Evolutionary conservation across 805 yeast species (phyloP).

Genomic region (Candida ulmi): DNA sequence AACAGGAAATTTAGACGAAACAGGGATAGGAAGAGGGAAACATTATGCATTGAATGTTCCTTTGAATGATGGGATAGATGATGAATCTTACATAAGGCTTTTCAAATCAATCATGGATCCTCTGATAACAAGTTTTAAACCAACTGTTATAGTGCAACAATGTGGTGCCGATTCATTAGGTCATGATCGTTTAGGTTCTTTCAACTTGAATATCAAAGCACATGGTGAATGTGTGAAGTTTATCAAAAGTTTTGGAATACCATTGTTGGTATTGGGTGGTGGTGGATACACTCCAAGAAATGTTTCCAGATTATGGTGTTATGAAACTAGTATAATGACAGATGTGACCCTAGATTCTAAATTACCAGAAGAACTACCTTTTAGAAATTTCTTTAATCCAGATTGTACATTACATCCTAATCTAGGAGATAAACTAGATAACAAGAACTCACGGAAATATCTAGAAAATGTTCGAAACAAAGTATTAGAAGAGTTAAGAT

Average conservation of each 20-base stretch:
- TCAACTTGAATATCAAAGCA: constrained; percentile 85
- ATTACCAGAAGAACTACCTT: constrained; percentile 50
- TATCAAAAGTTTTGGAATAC: constrained; percentile 83
- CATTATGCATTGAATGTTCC: constrained; percentile 90
- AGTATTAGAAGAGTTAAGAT: constrained; percentile 75
- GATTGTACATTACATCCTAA: constrained; percentile 86
- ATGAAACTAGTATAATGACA: constrained; percentile 78
- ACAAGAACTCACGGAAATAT: constrained; percentile 77
- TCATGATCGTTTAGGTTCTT: constrained; percentile 90
- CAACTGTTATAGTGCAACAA: constrained; percentile 90
- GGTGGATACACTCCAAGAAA: constrained; percentile 98
- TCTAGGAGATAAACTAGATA: constrained; percentile 74
- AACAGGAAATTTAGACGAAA: constrained; percentile 88
- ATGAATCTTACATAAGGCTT: constrained; percentile 69
- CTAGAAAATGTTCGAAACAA: constrained; percentile 73
- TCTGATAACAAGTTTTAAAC: constrained; percentile 86
- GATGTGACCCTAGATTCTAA: constrained; percentile 58
- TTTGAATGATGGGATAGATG: constrained; percentile 91
- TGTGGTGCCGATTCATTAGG: constrained; percentile 97
- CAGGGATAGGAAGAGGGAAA: constrained; percentile 85
- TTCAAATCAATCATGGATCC: constrained; percentile 87
- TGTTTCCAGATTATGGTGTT: constrained; percentile 93
- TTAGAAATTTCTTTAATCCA: constrained; percentile 62
- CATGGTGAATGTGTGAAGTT: constrained; percentile 94
- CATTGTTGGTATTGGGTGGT: constrained; percentile 90